Base-by-base conservation (phyloP, 345 rosid genomes). In the Hypericum androsaemum region DNA sequence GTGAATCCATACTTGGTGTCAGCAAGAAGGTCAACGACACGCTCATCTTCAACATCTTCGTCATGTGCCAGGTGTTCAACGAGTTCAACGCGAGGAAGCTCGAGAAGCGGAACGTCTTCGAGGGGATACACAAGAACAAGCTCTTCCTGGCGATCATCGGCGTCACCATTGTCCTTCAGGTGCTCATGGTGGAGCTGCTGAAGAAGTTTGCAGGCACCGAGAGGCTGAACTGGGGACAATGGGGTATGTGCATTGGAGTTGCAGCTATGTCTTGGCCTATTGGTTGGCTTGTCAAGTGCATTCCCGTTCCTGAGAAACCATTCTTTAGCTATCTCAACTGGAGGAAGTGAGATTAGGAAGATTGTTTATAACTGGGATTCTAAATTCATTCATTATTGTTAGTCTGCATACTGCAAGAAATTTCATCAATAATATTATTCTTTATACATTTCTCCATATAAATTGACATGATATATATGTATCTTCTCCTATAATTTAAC, bases 251-350 rank as follows among this genome's bases (percentile, higher is more conserved):
- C 50, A 38, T 85, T 0, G 81, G 64, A 5, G 46, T 79, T 0
- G 95, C 83, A 10, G 76, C 79, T 7, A 47, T 64, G 3, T 71
- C 95, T 0, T 84, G 97, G 96, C 94, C 94, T 0, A 82, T 80
- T 17, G 89, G 82, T 12, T 82, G 77, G 79, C 28, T 59, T 12
- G 76, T 82, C 57, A 88, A 84, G 72, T 73, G 49, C 61, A 50
- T 84, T 10, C 88, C 84, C 0, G 79, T 88, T 13, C 52, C 52
- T 15, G 17, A 22, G 35, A 35, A 52, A 37, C 10, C 12, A 43
- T 43, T 43, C 10, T 6, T 43, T 58, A 50, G 50, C 32, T 58
- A 22, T 22, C 32, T 22, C 32, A 4, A 22, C 32, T 22, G 32
- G 32, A 22, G 32, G 32, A 22, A 22, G n/a, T 22, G 32, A 22